Evolutionary conservation across 139 green algal genomes (phyloP), one percentile per base, ranked within the genome.

Genomic region (Spirogloea muscicola): DNA sequence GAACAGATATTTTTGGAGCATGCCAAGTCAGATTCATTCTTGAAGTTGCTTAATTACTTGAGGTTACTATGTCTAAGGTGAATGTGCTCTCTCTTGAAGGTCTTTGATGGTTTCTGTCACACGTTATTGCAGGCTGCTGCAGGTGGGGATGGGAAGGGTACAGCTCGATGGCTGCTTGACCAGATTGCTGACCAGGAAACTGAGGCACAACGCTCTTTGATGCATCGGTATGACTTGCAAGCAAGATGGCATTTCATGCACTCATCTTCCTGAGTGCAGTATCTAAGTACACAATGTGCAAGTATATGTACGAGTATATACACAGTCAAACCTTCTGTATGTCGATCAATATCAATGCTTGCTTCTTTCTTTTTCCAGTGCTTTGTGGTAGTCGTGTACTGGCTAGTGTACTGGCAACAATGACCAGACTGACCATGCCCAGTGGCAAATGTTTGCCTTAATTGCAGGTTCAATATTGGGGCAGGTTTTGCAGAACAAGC

Each of bases 381-480:
- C 10, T 51, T 25, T 51, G 43, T 13, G 10, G 10, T n/a, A n/a
- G n/a, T n/a, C n/a, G n/a, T n/a, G n/a, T n/a, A n/a, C n/a, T n/a
- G n/a, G n/a, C n/a, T n/a, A n/a, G n/a, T n/a, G n/a, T n/a, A n/a
- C n/a, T n/a, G n/a, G n/a, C n/a, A n/a, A n/a, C n/a, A n/a, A n/a
- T n/a, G n/a, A n/a, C 43, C 43, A 51, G 43, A 51, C 10, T 10
- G 10, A 25, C 10, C 43, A 25, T 51, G 10, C 10, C 13, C 10
- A 51, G 43, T 51, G 43, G 10, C 43, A 51, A 51, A 10, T 51
- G n/a, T n/a, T n/a, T n/a, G n/a, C n/a, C 44, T n/a, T n/a, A n/a
- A n/a, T n/a, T 72, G 60, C 55, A 82, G 75, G 48, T 97, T 92
- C 86, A 96, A 97, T 88, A 89, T 91, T 58, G 91, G 88, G 10